Evolutionary conservation across 2,329 filamentous ascomycete genomes (phyloP), one percentile per base, ranked within the genome.

Genomic region (Fusarium brachygibbosum): DNA sequence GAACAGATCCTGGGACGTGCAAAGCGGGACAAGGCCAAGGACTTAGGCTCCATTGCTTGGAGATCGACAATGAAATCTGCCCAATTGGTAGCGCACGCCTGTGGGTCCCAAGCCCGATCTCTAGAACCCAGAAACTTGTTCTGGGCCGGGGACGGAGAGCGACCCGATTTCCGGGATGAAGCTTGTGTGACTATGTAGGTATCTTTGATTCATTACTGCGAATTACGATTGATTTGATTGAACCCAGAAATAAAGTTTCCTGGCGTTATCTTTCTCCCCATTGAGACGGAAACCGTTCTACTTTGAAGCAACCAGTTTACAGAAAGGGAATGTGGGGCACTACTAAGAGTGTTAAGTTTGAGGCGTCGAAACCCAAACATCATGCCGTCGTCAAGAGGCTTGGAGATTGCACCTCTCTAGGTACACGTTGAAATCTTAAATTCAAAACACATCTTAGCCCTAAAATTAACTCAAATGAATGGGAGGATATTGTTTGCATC

Each of bases 291-390:
- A 44, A 35, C 45, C 31, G 51, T 57, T 60, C 67, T 64, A 34
- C 45, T 66, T 65, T 54, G 23, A 37, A 38, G 11, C 28, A 37
- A 10, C 28, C 25, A 49, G 17, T 29, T 31, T 38, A 61, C 54
- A 40, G n/a, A 46, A 68, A 53, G 61, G 63, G 68, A 70, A 70
- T 70, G 67, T 61, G 51, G 54, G 48, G 29, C 58, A 59, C 63
- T 63, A 68, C 58, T 35, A 42, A 45, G 12, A n/a, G 17, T 42
- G 23, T 54, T 57, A 35, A 29, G 46, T 60, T 48, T 49, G 42
- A 56, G 50, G 45, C 50, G 49, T 58, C 13, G 4, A 14, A 19
- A 16, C 40, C 46, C 44, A 40, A 70, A 58, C 38, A 67, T 41
- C 58, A 59, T 42, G 35, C 31, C 19, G 32, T 64, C 44, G 32